Percentiles rank a stretch among this genome's conserved stretches.
phyloP scores from a whole-genome alignment of 768 basidiomycete genomes.

The Mycena chlorophos region DNA sequence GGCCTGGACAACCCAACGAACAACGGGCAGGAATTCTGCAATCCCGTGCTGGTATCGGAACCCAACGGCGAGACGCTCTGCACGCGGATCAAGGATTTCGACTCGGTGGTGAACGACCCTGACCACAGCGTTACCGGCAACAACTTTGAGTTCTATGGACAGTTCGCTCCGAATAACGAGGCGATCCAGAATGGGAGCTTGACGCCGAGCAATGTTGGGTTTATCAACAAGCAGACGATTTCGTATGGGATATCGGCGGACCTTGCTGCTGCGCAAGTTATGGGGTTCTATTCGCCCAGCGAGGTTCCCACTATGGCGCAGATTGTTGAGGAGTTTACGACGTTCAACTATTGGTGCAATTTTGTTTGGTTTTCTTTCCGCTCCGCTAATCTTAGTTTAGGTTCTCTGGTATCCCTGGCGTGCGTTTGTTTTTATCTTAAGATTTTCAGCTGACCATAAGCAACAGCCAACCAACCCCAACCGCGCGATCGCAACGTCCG shows the following conservation, averaged over 20 bases:
- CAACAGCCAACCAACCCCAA: conserved; percentile 36
- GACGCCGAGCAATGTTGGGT: conserved; percentile 25
- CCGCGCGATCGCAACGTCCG: conserved; percentile 29
- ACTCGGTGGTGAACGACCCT: conserved; percentile 26
- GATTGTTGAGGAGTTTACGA: conserved; percentile 27
- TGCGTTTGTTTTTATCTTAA: neutral
- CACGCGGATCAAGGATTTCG: conserved; percentile 22
- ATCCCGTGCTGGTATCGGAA: conserved; percentile 23
- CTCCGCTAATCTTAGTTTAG: neutral
- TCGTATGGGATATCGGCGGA: conserved; percentile 22
- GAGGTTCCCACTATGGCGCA: conserved; percentile 26
- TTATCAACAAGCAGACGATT: conserved; percentile 27
- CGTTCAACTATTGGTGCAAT: conserved; percentile 29
- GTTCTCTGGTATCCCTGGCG: conserved; percentile 33
- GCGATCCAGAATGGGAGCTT: conserved; percentile 16
- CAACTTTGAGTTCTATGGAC: conserved; percentile 27
- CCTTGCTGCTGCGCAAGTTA: conserved; percentile 26
- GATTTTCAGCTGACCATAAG: neutral
- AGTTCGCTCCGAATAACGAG: conserved; percentile 24
- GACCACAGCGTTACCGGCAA: conserved; percentile 29
- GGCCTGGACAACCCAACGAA: conserved; percentile 24
- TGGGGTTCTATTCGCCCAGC: conserved; percentile 27
- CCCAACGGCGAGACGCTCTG: conserved; percentile 23
- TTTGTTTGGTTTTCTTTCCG: neutral
- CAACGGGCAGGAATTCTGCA: conserved; percentile 26